Conservation (phyloP, 2,329 filamentous ascomycete genomes). For the Fusarium armeniacum region DNA sequence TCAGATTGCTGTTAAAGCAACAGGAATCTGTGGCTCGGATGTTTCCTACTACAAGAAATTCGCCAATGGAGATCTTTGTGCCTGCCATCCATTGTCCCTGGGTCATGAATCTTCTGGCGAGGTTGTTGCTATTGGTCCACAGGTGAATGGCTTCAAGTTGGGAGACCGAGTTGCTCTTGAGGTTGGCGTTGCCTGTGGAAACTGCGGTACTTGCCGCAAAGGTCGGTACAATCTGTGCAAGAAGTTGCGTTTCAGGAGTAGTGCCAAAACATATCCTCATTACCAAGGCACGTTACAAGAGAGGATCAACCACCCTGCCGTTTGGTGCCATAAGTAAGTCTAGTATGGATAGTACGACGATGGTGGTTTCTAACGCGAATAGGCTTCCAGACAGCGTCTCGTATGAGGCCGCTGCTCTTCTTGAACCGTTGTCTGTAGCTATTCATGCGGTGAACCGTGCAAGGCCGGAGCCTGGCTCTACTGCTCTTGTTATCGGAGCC, state of each 20-base stretch:
- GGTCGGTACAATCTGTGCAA: slow-evolving; percentile 74
- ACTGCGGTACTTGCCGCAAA: slow-evolving; percentile 65
- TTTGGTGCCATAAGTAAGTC: slow-evolving; percentile 72
- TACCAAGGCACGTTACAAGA: slow-evolving; percentile 74
- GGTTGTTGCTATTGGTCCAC: slow-evolving; percentile 68
- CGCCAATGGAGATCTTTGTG: slow-evolving; percentile 77
- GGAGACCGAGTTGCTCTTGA: slow-evolving; percentile 72
- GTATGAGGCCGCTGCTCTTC: slow-evolving; percentile 70
- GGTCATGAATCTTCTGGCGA: slow-evolving; percentile 73
- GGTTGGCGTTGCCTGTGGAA: slow-evolving; percentile 68
- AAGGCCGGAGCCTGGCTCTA: slow-evolving; percentile 64
- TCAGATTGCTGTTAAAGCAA: slow-evolving; percentile 74
- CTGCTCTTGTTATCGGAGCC: slow-evolving; percentile 74
- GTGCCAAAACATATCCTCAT: slow-evolving; percentile 73
- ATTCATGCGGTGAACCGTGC: slow-evolving; percentile 73
- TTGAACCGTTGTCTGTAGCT: slow-evolving; percentile 73
- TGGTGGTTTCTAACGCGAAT: slow-evolving; percentile 19
- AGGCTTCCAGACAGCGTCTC: slow-evolving; percentile 72
- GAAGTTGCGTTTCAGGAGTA: slow-evolving; percentile 72
- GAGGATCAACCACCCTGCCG: slow-evolving; percentile 72
- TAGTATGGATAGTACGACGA: neutral
- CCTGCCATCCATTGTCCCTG: slow-evolving; percentile 73
- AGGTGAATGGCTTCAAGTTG: slow-evolving; percentile 65
- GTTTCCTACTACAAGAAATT: slow-evolving; percentile 80
- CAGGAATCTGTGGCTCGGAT: slow-evolving; percentile 78